phyloP scores from a whole-genome alignment of 345 rosid genomes.

The Adansonia digitata region DNA sequence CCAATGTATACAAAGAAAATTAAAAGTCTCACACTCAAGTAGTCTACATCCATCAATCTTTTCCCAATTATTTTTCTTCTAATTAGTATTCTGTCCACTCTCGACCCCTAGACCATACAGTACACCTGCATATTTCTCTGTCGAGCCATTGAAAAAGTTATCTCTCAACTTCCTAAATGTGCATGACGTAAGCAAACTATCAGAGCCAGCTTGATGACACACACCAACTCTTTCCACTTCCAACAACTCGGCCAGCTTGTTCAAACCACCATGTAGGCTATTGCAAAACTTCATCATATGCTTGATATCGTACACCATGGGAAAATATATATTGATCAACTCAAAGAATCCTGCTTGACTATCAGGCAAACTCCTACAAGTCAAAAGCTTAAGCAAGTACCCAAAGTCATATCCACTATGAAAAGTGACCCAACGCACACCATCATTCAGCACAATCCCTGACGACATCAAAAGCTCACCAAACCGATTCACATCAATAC shows the following conservation, averaged over 20 bases:
- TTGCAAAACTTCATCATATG: constrained; percentile 89
- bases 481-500: constrained; percentile 69
- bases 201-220: constrained; percentile 89
- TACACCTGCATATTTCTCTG: constrained; percentile 73
- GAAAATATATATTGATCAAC: not conserved
- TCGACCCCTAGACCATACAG: constrained; percentile 90
- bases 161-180: constrained; percentile 85
- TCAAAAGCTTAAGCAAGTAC: constrained; percentile 72
- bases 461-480: constrained; percentile 92
- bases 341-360: constrained; percentile 47
- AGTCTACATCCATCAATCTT: constrained; percentile 51
- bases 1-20: constrained; percentile 57
- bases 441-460: constrained; percentile 70
- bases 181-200: constrained; percentile 84
- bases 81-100: constrained; percentile 60
- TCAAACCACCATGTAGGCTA: constrained; percentile 81
- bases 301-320: constrained; percentile 71
- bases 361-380: constrained; percentile 54
- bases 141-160: constrained; percentile 60
- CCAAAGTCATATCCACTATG: constrained; percentile 55
- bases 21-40: constrained; percentile 49
- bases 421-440: constrained; percentile 46
- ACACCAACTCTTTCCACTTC: constrained; percentile 81
- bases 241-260: constrained; percentile 82
- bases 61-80: constrained; percentile 27